Conservation (phyloP, 495 filamentous ascomycete genomes). For the Daldinia concentrica region DNA sequence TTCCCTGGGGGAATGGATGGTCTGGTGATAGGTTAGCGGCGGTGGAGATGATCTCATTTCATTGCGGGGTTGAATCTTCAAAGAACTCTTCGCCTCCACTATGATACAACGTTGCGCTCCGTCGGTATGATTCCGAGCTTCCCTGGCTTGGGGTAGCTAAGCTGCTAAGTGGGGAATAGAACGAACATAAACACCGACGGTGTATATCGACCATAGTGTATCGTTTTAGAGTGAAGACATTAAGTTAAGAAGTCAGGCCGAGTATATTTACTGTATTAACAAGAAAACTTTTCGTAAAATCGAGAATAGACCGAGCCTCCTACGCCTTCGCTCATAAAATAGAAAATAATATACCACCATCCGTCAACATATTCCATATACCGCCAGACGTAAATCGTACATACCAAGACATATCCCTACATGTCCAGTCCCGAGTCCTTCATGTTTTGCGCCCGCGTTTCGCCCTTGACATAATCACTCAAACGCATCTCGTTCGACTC, state of each 20-base stretch:
- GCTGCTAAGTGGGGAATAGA: conserved; percentile 21
- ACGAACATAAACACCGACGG: background rate
- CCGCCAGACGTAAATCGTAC: background rate
- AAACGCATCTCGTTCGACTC: conserved; percentile 52
- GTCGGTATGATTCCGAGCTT: conserved; percentile 18
- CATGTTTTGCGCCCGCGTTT: conserved; percentile 50
- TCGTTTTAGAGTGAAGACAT: background rate
- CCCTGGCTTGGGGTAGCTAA: conserved; percentile 11
- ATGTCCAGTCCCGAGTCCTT: conserved; percentile 45
- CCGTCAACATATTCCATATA: background rate
- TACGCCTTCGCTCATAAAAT: conserved; percentile 36
- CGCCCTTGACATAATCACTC: conserved; percentile 53
- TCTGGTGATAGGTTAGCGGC: conserved; percentile 15
- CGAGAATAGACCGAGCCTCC: background rate
- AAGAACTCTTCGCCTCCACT: conserved; percentile 7
- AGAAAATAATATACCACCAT: conserved; percentile 6
- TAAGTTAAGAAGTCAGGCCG: background rate
- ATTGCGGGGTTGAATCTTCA: conserved; percentile 26
- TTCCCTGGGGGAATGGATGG: conserved; percentile 3
- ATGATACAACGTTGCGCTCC: conserved; percentile 26
- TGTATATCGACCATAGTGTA: background rate
- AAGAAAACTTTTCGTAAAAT: background rate
- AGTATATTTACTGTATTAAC: background rate
- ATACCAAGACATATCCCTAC: conserved; percentile 3
- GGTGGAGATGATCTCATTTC: conserved; percentile 33